Evolutionary conservation across 768 basidiomycete species (phyloP).

Genomic region (Tricholomella constricta): DNA sequence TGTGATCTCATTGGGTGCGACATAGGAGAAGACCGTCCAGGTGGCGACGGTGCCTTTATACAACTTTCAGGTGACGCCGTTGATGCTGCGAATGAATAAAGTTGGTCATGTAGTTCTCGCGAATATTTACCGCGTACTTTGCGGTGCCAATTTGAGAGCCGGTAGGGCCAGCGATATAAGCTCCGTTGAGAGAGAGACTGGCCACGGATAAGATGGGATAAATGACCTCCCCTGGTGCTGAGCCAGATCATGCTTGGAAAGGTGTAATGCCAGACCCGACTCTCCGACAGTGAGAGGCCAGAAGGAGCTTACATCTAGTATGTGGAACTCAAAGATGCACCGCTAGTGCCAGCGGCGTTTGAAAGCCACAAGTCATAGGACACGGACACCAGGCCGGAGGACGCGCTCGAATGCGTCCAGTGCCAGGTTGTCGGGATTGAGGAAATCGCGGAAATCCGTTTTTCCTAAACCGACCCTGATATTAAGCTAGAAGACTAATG

Average conservation of each 20-base stretch:
- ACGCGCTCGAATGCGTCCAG: slow-evolving; percentile 33
- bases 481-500: slow-evolving; percentile 34
- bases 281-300: background rate
- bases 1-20: slow-evolving; percentile 33
- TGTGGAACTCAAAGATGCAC: slow-evolving; percentile 31
- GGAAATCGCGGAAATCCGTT: slow-evolving; percentile 24
- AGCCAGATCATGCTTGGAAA: slow-evolving; percentile 35
- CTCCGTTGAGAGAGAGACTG: background rate
- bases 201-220: background rate
- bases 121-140: slow-evolving; percentile 15
- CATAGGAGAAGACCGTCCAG: slow-evolving; percentile 37
- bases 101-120: background rate
- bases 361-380: slow-evolving; percentile 40
- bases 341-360: slow-evolving; percentile 22
- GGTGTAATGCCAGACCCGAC: background rate
- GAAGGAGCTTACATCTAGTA: slow-evolving; percentile 25
- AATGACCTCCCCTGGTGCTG: slow-evolving; percentile 34
- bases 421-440: slow-evolving; percentile 36
- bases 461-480: slow-evolving; percentile 30
- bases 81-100: slow-evolving; percentile 21
- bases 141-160: slow-evolving; percentile 32
- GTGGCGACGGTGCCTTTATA: slow-evolving; percentile 33
- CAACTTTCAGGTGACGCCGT: slow-evolving; percentile 30
- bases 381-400: slow-evolving; percentile 34
- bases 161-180: slow-evolving; percentile 28